A percentile compares a stretch with the other conserved stretches of the same genome.
These are phyloP conservation scores for Puccinellia tenuiflora DNA, from an alignment of 176 grass and related monocot genomes.

Conservation along the genomic window DNA sequence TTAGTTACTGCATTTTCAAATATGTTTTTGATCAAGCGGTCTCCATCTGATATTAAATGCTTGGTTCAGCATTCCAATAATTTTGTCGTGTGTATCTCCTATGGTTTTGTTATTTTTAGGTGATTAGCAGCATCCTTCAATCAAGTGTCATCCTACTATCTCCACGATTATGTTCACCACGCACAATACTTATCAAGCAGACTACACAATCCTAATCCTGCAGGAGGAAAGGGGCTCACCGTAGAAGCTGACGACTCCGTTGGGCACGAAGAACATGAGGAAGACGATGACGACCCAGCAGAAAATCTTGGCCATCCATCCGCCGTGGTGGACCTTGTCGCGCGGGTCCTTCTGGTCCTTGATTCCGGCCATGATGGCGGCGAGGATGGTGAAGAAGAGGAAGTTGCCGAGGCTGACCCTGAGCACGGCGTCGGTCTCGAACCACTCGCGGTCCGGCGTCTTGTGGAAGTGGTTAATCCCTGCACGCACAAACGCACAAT, in stretches of 20 bases:
- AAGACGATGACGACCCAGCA: conserved; percentile 77
- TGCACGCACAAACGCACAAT: not conserved
- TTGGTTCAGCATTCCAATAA: not conserved
- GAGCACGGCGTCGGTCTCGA: conserved; percentile 97
- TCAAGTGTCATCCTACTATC: not conserved
- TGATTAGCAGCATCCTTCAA: not conserved
- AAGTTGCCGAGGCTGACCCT: conserved; percentile 97
- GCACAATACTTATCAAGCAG: not conserved
- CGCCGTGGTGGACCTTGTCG: conserved; percentile 89
- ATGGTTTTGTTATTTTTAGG: not conserved
- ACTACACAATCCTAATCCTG: not conserved
- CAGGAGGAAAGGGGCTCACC: conserved; percentile 19
- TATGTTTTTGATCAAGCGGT: not conserved
- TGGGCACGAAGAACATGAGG: conserved; percentile 99
- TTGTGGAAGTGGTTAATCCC: conserved; percentile 99
- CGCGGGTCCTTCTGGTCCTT: conserved; percentile 99
- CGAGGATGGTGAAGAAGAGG: conserved; percentile 95
- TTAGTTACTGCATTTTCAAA: not conserved
- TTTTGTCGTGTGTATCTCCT: not conserved
- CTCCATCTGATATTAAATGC: not conserved
- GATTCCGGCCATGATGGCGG: conserved; percentile 84
- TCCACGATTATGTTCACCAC: not conserved
- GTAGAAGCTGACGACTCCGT: conserved; percentile 87
- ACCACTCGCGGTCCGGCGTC: conserved; percentile 98
- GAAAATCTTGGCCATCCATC: conserved; percentile 98